Evolutionary conservation across 768 basidiomycete genomes (phyloP).

Genomic region (Phaffia australis): DNA sequence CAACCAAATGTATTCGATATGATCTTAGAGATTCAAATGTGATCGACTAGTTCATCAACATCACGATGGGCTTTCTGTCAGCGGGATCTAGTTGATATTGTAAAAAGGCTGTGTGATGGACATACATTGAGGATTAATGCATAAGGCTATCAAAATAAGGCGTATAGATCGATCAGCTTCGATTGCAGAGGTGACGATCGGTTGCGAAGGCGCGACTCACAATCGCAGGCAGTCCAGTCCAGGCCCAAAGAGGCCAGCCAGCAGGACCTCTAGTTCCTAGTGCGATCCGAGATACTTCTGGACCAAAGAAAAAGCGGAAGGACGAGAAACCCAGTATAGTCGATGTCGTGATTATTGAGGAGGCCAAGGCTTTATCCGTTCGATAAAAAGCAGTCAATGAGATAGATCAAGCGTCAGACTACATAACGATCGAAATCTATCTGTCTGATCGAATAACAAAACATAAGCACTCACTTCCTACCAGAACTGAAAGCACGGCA

Average conservation of each 20-base stretch:
- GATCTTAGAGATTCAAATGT: too few relatives aligned
- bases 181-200: neutral
- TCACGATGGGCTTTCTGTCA: too few relatives aligned
- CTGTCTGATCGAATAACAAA: neutral
- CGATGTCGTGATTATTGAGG: constrained; percentile 6
- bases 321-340: constrained; percentile 5
- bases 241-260: constrained; percentile 7
- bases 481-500: too few relatives aligned
- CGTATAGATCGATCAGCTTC: neutral
- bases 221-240: too few relatives aligned
- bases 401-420: neutral
- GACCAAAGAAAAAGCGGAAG: constrained; percentile 3
- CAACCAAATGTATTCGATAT: neutral
- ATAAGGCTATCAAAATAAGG: constrained; percentile 2
- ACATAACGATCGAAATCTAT: neutral
- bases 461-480: too few relatives aligned
- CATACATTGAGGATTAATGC: constrained; percentile 5
- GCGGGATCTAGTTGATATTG: too few relatives aligned
- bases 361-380: neutral
- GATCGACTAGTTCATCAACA: too few relatives aligned
- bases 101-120: constrained; percentile 1
- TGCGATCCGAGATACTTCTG: neutral
- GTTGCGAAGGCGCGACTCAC: neutral
- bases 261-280: neutral
- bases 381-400: neutral